Base-by-base conservation (phyloP, 345 rosid genomes). In the Eucalyptus erythrocorys region DNA sequence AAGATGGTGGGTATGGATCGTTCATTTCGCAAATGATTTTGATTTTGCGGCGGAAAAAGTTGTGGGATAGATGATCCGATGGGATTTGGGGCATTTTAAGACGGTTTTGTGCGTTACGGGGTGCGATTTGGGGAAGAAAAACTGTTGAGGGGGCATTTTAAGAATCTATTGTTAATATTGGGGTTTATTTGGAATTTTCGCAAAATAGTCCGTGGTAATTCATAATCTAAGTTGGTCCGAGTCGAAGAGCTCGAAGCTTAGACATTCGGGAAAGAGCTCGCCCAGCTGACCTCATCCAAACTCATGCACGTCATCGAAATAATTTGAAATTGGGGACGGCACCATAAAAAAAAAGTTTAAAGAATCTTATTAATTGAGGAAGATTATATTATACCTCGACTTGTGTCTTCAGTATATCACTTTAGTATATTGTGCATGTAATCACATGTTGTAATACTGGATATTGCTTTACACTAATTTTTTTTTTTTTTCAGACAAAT, bases 261-360 rank as follows among this genome's bases (percentile, higher is more conserved):
- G 0, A 55, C 61, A 22, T 55, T 55, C 1, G 6, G 61, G 61
- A 55, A 55, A 55, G 10, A 55, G 30, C 61, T 55, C 13, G 0
- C 61, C 24, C 1, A 3, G 13, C 61, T 0, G 6, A 24, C 30
- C 61, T 9, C 30, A 24, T 6, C 30, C 61, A 55, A 55, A 55
- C 6, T 55, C 30, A 4, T 0, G 30, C 61, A 24, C 1, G 1
- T 4, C 0, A 55, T 55, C 3, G 30, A 26, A 55, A 55, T 55
- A 55, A 55, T 55, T 55, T 55, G 61, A 55, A 55, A 55, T 0
- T 2, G 1, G 30, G 13, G 1, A 55, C 3, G 1, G 13, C 61
- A 24, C 30, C 24, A 55, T 24, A 55, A 22, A 55, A 55, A 55
- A 55, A 24, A 55, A 0, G 13, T 24, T 24, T 10, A 55, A 55